Base-by-base conservation (phyloP, 768 basidiomycete species). In the Suillus subluteus region DNA sequence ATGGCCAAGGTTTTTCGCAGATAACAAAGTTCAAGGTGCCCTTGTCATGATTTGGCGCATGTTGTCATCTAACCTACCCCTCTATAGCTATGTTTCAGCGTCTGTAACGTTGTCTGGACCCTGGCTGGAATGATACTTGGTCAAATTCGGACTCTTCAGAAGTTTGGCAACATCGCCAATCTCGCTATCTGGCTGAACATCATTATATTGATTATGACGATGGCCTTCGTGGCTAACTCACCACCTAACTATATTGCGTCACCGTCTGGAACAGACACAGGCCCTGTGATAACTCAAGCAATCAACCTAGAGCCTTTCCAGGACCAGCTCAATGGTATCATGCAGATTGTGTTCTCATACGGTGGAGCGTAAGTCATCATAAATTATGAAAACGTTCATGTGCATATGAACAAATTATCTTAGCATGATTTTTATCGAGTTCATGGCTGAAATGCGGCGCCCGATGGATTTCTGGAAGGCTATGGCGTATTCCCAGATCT, bases 401-500 rank as follows among this genome's bases (percentile, higher is more conserved):
- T 30, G 11, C 30, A 58, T 18, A 62, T 44, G 12, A 77, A 15
- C 80, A 82, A 80, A 78, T 83, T 81, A 55, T 78, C 76, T 37
- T 48, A 73, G 72, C 48, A 71, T 74, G 71, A 70, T 73, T 56
- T 75, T 70, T 38, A 21, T 69, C 21, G 73, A 75, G 55, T 75
- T 88, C 76, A 82, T 89, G 82, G 84, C 87, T 2, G 88, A 90
- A 74, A 89, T 90, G 88, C 80, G 83, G 30, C 81, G 88, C 6
- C 88, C 88, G 2, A 85, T 86, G 83, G 88, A 89, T 70, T 90
- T 90, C 72, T 88, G 86, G 86, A 88, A 88, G 70, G 87, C 84
- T 50, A 88, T 88, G 86, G 85, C 85, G 6, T 73, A 76, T 52
- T 82, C 86, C 0, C 87, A 89, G 67, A 40, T 79, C 4, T 74